Conservation (phyloP, 2,329 filamentous ascomycete genomes). For the Dothistroma septosporum region DNA sequence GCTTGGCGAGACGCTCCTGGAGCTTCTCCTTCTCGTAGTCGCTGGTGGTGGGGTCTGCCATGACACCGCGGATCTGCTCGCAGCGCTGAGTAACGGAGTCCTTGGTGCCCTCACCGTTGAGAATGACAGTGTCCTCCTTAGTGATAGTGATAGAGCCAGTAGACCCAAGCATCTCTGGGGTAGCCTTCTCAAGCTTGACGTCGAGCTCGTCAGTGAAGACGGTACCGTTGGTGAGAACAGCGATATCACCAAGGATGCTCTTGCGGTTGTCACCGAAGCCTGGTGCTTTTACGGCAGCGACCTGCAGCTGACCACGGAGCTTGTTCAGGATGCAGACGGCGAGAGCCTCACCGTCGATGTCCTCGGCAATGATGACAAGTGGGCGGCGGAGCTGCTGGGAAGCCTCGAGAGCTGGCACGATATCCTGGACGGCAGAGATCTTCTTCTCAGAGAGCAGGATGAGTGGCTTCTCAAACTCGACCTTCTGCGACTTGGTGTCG, state of each 20-base stretch:
- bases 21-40: slow-evolving; percentile 99
- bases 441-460: slow-evolving; percentile 99
- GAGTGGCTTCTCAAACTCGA: slow-evolving; percentile 98
- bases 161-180: slow-evolving; percentile 89
- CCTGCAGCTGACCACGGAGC: slow-evolving; percentile 98
- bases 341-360: slow-evolving; percentile 97
- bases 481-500: slow-evolving; percentile 96
- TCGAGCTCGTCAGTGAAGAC: slow-evolving; percentile 99
- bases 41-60: slow-evolving; percentile 86
- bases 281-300: slow-evolving; percentile 96
- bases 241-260: slow-evolving; percentile 96
- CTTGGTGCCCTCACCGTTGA: slow-evolving; percentile 96
- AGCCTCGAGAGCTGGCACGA: slow-evolving; percentile 94
- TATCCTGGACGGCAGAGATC: slow-evolving; percentile 98
- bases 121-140: slow-evolving; percentile 98
- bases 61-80: slow-evolving; percentile 98
- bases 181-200: slow-evolving; percentile 98
- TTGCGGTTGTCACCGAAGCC: slow-evolving; percentile 99
- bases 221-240: slow-evolving; percentile 89
- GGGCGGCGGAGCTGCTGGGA: slow-evolving; percentile 93
- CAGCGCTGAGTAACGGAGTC: slow-evolving; percentile 90
- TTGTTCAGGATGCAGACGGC: slow-evolving; percentile 99
- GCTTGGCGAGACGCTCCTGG: slow-evolving; percentile 98
- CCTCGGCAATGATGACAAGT: slow-evolving; percentile 97
- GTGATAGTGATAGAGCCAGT: slow-evolving; percentile 99